A percentile compares a stretch with the other conserved stretches of the same genome.
Conservation (phyloP, 257 asterid genomes). For the Fraxinus pennsylvanica region DNA sequence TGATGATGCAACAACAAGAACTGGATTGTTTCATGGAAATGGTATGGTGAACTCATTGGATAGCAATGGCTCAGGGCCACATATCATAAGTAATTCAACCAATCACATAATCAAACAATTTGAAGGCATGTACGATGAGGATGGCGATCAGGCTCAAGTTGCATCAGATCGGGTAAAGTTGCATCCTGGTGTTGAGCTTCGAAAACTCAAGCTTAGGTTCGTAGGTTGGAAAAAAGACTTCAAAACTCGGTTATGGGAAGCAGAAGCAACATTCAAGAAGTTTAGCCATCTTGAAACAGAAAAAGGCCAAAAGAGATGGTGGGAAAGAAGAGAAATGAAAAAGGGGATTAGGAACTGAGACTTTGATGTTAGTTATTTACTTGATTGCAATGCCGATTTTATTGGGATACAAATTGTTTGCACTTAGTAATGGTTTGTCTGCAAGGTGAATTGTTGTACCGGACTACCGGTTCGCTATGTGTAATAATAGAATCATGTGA, state of each 20-base stretch:
- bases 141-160: conserved; percentile 8
- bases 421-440: background rate
- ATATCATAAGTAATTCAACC: conserved; percentile 8
- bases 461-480: background rate
- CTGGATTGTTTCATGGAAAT: conserved; percentile 3
- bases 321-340: conserved; percentile 41
- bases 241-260: conserved; percentile 47
- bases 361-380: background rate
- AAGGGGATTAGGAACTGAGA: background rate
- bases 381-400: background rate
- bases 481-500: too few species aligned
- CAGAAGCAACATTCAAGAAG: conserved; percentile 49
- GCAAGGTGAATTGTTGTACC: background rate
- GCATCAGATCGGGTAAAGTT: conserved; percentile 3
- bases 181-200: conserved; percentile 41
- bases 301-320: conserved; percentile 53
- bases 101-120: conserved; percentile 8
- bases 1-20: background rate
- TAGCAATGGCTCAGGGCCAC: background rate
- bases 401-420: background rate
- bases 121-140: conserved; percentile 13
- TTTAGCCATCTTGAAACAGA: conserved; percentile 32
- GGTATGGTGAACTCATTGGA: conserved; percentile 1
- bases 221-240: conserved; percentile 67
- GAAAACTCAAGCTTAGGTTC: conserved; percentile 49